These are phyloP conservation scores for Arthroderma sp. DNA, from an alignment of 2,329 filamentous ascomycete species.

Conservation along the genomic window DNA sequence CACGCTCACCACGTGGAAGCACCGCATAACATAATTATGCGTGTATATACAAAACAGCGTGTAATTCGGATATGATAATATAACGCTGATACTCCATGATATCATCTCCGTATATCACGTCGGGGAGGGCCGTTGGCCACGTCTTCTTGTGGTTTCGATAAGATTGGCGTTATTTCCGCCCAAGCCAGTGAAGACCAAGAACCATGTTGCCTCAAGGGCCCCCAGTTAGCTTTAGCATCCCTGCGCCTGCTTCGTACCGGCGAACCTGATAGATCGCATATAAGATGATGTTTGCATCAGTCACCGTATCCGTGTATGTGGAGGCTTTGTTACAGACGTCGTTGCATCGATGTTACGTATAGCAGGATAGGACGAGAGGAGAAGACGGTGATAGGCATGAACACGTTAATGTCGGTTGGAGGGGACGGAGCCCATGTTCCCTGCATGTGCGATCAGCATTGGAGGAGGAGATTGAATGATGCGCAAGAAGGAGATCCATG, in stretches of 20 bases:
- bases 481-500: neutral
- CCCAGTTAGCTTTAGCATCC: neutral
- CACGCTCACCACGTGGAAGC: neutral
- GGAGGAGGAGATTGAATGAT: neutral
- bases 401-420: neutral
- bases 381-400: neutral
- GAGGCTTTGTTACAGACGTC: neutral
- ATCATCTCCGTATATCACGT: no score
- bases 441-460: neutral
- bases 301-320: neutral
- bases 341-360: neutral
- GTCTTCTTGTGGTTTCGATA: neutral
- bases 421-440: neutral
- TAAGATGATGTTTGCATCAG: slow-evolving; percentile 1
- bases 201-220: neutral
- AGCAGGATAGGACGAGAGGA: neutral
- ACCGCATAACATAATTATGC: neutral
- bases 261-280: slow-evolving; percentile 3
- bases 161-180: neutral
- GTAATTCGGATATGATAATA: neutral
- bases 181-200: neutral
- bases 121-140: neutral
- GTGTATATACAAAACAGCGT: neutral
- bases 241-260: neutral
- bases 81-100: no score